Conservation (phyloP, 2,329 filamentous ascomycete genomes). For the Colletotrichum sansevieriae region DNA sequence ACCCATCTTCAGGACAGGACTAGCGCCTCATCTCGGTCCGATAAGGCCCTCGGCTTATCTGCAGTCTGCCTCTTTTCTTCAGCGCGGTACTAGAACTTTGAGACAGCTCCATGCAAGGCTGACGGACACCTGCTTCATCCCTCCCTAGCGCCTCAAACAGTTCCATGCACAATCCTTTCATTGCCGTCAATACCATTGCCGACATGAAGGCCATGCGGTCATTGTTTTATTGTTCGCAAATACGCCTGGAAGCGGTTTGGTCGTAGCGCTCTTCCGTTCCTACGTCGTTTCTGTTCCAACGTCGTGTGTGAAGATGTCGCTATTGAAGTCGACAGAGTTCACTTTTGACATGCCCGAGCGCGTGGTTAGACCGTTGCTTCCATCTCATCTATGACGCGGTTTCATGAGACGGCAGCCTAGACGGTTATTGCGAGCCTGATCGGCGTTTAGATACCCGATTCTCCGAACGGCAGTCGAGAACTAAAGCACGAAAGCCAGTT, state of each 20-base stretch:
- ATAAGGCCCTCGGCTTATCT: constrained; percentile 31
- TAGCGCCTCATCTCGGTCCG: constrained; percentile 41
- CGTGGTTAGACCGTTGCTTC: constrained; percentile 12
- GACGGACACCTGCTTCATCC: constrained; percentile 25
- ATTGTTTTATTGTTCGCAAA: constrained; percentile 16
- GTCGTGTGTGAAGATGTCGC: constrained; percentile 9
- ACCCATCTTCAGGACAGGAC: background rate
- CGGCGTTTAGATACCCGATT: constrained; percentile 15
- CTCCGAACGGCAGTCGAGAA: background rate
- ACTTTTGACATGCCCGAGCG: background rate
- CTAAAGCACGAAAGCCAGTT: constrained; percentile 18
- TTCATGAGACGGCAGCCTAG: constrained; percentile 5
- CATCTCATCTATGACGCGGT: constrained; percentile 7
- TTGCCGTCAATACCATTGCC: background rate
- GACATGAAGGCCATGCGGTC: background rate
- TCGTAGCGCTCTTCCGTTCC: constrained; percentile 2
- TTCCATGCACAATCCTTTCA: background rate
- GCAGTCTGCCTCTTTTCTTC: constrained; percentile 25
- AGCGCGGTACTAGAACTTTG: constrained; percentile 5
- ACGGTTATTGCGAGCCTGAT: constrained; percentile 1
- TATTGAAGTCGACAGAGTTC: background rate
- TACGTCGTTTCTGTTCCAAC: constrained; percentile 10
- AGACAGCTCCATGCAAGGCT: constrained; percentile 33
- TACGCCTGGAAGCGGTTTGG: constrained; percentile 4
- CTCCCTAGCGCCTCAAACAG: background rate